Base-by-base conservation (phyloP, 2,329 filamentous ascomycete species). In the Fusarium burgessii region DNA sequence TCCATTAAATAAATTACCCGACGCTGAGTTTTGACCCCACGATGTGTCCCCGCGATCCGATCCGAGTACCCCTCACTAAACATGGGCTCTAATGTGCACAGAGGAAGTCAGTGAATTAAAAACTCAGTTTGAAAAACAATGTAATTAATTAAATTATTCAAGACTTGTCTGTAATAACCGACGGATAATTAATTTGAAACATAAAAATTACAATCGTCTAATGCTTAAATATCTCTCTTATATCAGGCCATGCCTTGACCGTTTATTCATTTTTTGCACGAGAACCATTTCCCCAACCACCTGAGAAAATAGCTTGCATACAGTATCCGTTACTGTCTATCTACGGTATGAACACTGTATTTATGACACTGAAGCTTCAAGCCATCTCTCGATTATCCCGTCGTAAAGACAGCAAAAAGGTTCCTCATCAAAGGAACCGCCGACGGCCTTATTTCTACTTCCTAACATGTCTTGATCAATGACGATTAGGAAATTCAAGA, bases 401-500 rank as follows among this genome's bases (percentile, higher is more conserved):
- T 45, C 14, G 9, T 10, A 23, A 40, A 25, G 40, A 43, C 36
- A 43, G 10, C 29, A 29, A 29, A 29, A 40, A 42, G 45, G 32
- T 68, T 66, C 40, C 58, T 55, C 47, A 68, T 29, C 52, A 68
- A 45, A 62, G 38, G 47, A 67, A 67, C 47, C 42, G 11, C 55
- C 47, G 36, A 62, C 42, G 64, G 43, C 23, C 57, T 58, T 50
- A 62, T n/a, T 41, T 67, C 62, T 67, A 67, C 64, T 62, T 52
- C 55, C 56, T 67, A 20, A 67, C 38, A 33, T 35, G 49, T 62
- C 14, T 33, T 33, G 20, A 50, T 58, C 36, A 12, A 58, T 62
- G 62, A 50, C 47, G 17, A 55, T 62, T 25, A 67, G 62, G 64
- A 67, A 49, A 67, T 67, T 62, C 40, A 55, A 67, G 62, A 56